A percentile compares a stretch with the other conserved stretches of the same genome.
These are phyloP conservation scores for Pisolithus tinctorius DNA, from an alignment of 768 basidiomycete species.

Conservation along the genomic window DNA sequence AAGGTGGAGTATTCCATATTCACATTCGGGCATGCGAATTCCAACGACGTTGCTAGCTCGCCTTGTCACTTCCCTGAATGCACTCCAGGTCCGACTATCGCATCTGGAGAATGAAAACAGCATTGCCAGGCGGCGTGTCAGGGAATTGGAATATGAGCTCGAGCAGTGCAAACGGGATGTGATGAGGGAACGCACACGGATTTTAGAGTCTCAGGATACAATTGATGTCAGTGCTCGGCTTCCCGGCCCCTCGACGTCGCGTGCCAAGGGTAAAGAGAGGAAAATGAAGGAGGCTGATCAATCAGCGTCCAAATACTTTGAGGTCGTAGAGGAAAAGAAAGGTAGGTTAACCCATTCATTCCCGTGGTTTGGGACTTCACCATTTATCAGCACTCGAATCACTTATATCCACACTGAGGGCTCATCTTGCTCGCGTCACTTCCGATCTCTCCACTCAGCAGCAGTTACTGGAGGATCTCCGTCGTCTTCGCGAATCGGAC, in stretches of 20 bases:
- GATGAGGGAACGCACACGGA: slow-evolving; percentile 56
- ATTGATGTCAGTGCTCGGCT: slow-evolving; percentile 14
- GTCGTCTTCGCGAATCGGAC: slow-evolving; percentile 57
- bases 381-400: slow-evolving; percentile 64
- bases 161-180: slow-evolving; percentile 81
- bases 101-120: slow-evolving; percentile 78
- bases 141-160: slow-evolving; percentile 81
- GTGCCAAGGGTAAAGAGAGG: slow-evolving; percentile 23
- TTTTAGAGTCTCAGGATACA: slow-evolving; percentile 49
- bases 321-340: slow-evolving; percentile 85
- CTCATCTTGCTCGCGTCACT: slow-evolving; percentile 73
- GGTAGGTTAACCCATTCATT: slow-evolving; percentile 39
- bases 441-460: slow-evolving; percentile 75
- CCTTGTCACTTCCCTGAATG: slow-evolving; percentile 51
- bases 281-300: slow-evolving; percentile 30
- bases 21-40: background rate
- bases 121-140: slow-evolving; percentile 73
- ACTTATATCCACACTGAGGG: slow-evolving; percentile 63
- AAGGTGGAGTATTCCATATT: slow-evolving; percentile 40
- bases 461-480: slow-evolving; percentile 58
- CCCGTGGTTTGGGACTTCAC: slow-evolving; percentile 4
- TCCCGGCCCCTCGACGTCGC: slow-evolving; percentile 14
- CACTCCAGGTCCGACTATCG: slow-evolving; percentile 61
- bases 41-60: slow-evolving; percentile 37
- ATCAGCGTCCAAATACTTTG: slow-evolving; percentile 51